Evolutionary conservation across 495 filamentous ascomycete genomes (phyloP).

Genomic region (Aspergillus cristatus): DNA sequence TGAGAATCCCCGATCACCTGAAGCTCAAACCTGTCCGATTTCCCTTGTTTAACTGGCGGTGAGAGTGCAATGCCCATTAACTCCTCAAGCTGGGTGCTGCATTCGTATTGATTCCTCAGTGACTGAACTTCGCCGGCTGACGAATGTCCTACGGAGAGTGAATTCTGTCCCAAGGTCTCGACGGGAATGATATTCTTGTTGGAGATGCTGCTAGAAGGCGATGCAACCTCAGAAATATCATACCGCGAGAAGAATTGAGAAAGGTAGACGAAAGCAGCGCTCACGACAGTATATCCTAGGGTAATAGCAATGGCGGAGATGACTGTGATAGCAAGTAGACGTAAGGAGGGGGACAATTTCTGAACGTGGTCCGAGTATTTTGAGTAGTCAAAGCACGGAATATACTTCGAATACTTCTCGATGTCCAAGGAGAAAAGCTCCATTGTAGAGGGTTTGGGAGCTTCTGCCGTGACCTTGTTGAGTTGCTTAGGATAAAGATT

Average conservation of each 20-base stretch:
- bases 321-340: conserved; percentile 32
- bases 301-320: conserved; percentile 28
- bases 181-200: conserved; percentile 13
- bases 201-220: conserved; percentile 7
- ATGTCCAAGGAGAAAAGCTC: conserved; percentile 10
- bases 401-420: conserved; percentile 23
- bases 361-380: conserved; percentile 19
- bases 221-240: conserved; percentile 13
- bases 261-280: conserved; percentile 13
- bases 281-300: conserved; percentile 25
- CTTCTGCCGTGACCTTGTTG: conserved; percentile 15
- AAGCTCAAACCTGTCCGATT: conserved; percentile 43
- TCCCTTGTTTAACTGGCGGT: conserved; percentile 4
- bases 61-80: conserved; percentile 12
- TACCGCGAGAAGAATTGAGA: conserved; percentile 19
- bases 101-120: conserved; percentile 5
- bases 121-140: conserved; percentile 11
- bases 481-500: conserved; percentile 31
- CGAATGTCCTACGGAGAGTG: conserved; percentile 18
- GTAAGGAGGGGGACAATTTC: conserved; percentile 29
- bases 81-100: conserved; percentile 11
- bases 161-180: conserved; percentile 13
- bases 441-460: conserved; percentile 2
- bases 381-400: conserved; percentile 18
- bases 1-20: conserved; percentile 53